Evolutionary conservation across 306 rosid genomes (phyloP).

Genomic region (Pyrus betulifolia): DNA sequence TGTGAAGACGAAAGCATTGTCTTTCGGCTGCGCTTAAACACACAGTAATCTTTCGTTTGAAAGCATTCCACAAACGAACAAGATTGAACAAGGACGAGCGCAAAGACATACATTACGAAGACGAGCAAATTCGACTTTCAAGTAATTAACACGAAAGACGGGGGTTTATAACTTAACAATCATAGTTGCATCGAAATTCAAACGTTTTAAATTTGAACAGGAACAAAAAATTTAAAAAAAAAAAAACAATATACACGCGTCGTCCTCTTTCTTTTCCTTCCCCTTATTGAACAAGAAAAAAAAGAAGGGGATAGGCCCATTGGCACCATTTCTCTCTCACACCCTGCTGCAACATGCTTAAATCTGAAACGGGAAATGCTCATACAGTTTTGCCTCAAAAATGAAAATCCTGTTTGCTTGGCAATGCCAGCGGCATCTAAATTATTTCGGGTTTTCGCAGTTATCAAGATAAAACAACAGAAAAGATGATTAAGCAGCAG

Average conservation of each 20-base stretch:
- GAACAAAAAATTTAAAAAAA: background rate
- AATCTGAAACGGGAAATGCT: slow-evolving; percentile 37
- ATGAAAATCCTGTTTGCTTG: slow-evolving; percentile 45
- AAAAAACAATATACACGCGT: slow-evolving; percentile 34
- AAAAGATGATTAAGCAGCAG: slow-evolving; percentile 34
- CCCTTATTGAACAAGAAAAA: slow-evolving; percentile 46
- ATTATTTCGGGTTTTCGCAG: slow-evolving; percentile 62
- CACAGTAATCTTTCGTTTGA: too few relatives aligned
- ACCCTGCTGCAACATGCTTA: slow-evolving; percentile 27
- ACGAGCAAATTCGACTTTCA: background rate
- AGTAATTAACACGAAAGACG: slow-evolving; percentile 4
- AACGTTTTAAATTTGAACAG: slow-evolving; percentile 16
- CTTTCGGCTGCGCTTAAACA: accelerated
- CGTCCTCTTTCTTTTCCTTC: slow-evolving; percentile 38
- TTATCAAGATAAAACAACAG: slow-evolving; percentile 28
- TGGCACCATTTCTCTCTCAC: slow-evolving; percentile 38
- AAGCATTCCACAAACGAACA: too few relatives aligned
- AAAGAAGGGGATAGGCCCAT: slow-evolving; percentile 22
- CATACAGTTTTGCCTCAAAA: slow-evolving; percentile 33
- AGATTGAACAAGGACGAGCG: background rate
- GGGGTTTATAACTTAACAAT: slow-evolving; percentile 1
- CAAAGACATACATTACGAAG: background rate
- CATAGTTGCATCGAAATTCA: slow-evolving; percentile 30
- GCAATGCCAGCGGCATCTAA: slow-evolving; percentile 64
- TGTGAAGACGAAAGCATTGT: too few relatives aligned